Base-by-base conservation (phyloP, 1,284 basidiomycete species). In the Trichosporon faecale region DNA sequence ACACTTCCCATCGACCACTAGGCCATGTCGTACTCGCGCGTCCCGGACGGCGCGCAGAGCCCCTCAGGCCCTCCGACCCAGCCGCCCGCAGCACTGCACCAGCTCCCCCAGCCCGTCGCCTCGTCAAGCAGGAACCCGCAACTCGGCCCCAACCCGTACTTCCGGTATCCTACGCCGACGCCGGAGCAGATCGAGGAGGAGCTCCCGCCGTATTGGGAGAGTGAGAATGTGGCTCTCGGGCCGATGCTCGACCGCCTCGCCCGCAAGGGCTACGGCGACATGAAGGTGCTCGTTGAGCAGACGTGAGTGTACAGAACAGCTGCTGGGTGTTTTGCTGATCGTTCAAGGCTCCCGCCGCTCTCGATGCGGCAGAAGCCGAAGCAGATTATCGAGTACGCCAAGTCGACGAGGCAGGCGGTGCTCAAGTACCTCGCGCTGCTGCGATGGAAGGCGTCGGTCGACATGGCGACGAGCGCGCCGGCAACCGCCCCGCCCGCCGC, bases 341-440 rank as follows among this genome's bases (percentile, higher is more conserved):
- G n/a, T n/a, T n/a, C n/a, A n/a, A n/a, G 76, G 31, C 63, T 78
- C 12, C 76, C 77, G 14, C 66, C 73, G 21, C 63, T 76, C 2
- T 57, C 68, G 8, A 33, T 76, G 9, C 63, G 71, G n/a, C 75
- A 80, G 46, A 76, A 77, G 64, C 79, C 80, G 65, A 75, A 76
- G 66, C 77, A 75, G 44, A 76, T 82, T 46, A 80, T 81, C 40
- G 76, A 80, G 29, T 81, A 78, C 63, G 80, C 81, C 31, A 79
- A 78, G 68, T 69, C 73, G 3, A 79, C 79, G 2, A 76, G 81
- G 6, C 81, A 82, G 72, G 75, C 79, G 0, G 69, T 79, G 16
- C 73, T 82, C 18, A 82, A 82, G 73, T 80, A 81, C 60, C 76
- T 82, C 11, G 81, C 81, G 2, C 73, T 82, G 14, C 70, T 82